A percentile compares a stretch with the other conserved stretches of the same genome.
phyloP scores from a whole-genome alignment of 768 basidiomycete species.

The Suillus clintonianus region DNA sequence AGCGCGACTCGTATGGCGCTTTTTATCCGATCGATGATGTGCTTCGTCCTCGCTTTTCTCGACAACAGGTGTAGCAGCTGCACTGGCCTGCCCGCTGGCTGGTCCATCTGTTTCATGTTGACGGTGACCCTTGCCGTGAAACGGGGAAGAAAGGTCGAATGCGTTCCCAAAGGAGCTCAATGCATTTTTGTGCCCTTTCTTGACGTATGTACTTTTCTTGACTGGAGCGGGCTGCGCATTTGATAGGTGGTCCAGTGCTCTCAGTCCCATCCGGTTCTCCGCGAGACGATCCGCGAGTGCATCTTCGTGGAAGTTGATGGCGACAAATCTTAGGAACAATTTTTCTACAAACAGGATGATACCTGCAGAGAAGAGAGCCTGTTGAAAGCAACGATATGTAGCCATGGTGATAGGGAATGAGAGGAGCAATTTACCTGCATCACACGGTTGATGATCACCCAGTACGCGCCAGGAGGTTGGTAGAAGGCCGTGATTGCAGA shows the following conservation, averaged over 20 bases:
- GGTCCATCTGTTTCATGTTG: slow-evolving; percentile 6
- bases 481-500: slow-evolving; percentile 60
- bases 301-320: slow-evolving; percentile 79
- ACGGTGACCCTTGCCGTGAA: slow-evolving; percentile 10
- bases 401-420: slow-evolving; percentile 8
- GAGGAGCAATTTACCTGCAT: slow-evolving; percentile 54
- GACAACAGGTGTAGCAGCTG: slow-evolving; percentile 2
- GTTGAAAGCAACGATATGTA: slow-evolving; percentile 9
- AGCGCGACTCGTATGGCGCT: slow-evolving; percentile 23
- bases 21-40: slow-evolving; percentile 15
- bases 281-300: slow-evolving; percentile 72
- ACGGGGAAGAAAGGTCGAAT: slow-evolving; percentile 33
- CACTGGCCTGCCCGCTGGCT: slow-evolving; percentile 16
- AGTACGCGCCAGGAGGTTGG: slow-evolving; percentile 64
- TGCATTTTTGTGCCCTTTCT: slow-evolving; percentile 48
- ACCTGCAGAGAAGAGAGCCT: slow-evolving; percentile 47
- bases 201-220: slow-evolving; percentile 42
- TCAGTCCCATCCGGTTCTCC: slow-evolving; percentile 70
- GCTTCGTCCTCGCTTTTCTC: slow-evolving; percentile 16
- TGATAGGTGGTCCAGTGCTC: slow-evolving; percentile 70
- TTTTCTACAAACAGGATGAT: slow-evolving; percentile 53
- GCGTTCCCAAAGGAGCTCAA: slow-evolving; percentile 39
- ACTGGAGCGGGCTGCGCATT: slow-evolving; percentile 53
- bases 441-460: slow-evolving; percentile 67
- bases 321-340: slow-evolving; percentile 70